A percentile compares a stretch with the other conserved stretches of the same genome.
These are phyloP conservation scores for Zasmidium angulare DNA, from an alignment of 2,329 filamentous ascomycete species.

Conservation along the genomic window DNA sequence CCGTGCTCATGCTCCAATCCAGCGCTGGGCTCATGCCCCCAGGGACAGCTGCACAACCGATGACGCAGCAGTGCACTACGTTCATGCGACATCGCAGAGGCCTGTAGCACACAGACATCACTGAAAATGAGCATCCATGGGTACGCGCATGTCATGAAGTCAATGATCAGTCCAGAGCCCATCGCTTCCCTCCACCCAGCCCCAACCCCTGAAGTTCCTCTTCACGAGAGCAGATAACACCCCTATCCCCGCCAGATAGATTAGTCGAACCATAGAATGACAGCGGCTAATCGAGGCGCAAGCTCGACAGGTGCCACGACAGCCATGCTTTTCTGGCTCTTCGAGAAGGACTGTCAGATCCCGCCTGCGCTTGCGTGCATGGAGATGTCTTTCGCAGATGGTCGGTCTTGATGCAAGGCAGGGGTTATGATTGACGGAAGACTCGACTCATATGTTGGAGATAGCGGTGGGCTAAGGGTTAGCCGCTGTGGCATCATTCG, in stretches of 20 bases:
- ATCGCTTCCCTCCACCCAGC: too few relatives aligned
- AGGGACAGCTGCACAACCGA: not conserved
- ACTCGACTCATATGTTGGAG: too few relatives aligned
- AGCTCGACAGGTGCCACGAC: not conserved
- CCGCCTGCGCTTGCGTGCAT: not conserved
- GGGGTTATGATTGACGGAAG: not conserved
- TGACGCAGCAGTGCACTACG: not conserved
- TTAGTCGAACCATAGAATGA: not conserved
- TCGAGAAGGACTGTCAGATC: too few relatives aligned
- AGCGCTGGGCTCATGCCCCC: too few relatives aligned
- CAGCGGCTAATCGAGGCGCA: not conserved
- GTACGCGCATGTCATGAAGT: not conserved
- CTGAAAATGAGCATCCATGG: not conserved
- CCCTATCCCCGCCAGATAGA: not conserved
- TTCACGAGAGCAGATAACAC: not conserved
- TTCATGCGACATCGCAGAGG: not conserved
- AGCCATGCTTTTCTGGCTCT: not conserved
- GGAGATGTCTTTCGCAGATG: not conserved
- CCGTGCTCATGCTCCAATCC: not conserved
- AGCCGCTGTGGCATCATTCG: too few relatives aligned
- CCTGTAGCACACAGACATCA: not conserved
- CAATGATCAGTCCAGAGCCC: not conserved
- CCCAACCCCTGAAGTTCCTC: not conserved
- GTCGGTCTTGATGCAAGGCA: not conserved
- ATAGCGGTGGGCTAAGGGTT: too few relatives aligned